Percentiles rank a stretch among this genome's conserved stretches.
These are phyloP conservation scores for Murraya paniculata DNA, from an alignment of 345 rosid genomes.

Conservation along the genomic window DNA sequence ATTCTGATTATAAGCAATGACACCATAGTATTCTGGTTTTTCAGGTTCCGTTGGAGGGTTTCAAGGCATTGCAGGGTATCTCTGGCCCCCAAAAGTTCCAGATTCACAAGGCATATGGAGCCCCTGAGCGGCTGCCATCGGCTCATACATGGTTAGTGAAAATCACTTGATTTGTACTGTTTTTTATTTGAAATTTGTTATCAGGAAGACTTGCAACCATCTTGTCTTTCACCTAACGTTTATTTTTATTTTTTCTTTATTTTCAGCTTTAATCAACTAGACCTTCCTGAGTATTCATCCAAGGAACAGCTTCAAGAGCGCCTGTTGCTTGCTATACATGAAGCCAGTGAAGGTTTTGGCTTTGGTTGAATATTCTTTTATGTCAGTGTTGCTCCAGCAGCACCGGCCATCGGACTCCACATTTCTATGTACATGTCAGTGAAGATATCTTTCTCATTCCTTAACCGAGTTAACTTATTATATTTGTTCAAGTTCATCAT, in stretches of 20 bases:
- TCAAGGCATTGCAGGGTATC: constrained; percentile 92
- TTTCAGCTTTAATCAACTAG: constrained; percentile 93
- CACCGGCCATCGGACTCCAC: constrained; percentile 9
- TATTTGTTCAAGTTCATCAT: not conserved
- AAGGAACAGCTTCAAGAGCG: constrained; percentile 87
- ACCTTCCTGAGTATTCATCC: constrained; percentile 82
- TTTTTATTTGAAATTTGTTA: not conserved
- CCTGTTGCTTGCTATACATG: constrained; percentile 88
- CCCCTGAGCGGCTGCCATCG: constrained; percentile 87
- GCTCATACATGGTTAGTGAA: constrained; percentile 87
- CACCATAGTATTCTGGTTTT: not conserved
- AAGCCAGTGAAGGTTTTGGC: constrained; percentile 96
- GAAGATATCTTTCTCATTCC: not conserved
- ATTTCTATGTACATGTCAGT: constrained; percentile 38
- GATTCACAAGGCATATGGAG: constrained; percentile 97
- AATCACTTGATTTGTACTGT: not conserved
- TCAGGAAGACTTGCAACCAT: not conserved
- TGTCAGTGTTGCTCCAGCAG: not conserved
- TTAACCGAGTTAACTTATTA: not conserved
- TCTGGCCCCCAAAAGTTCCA: constrained; percentile 96
- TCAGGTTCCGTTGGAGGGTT: constrained; percentile 86
- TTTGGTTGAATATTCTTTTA: constrained; percentile 49
- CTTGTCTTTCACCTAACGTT: not conserved
- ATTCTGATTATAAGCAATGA: not conserved
- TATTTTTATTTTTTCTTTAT: not conserved